Base-by-base conservation (phyloP, 2,329 filamentous ascomycete species). In the Trichoderma atrobrunneum region DNA sequence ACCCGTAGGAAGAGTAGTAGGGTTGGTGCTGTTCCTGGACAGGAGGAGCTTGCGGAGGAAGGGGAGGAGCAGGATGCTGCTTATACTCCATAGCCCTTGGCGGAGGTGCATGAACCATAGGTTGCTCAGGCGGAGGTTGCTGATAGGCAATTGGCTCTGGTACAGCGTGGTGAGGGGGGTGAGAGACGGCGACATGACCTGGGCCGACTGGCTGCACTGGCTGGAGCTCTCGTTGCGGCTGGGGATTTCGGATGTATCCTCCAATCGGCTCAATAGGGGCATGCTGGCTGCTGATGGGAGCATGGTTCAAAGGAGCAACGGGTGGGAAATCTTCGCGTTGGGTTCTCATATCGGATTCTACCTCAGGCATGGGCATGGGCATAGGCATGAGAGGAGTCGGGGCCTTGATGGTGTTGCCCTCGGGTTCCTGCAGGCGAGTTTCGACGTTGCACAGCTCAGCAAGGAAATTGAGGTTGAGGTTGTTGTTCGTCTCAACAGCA, bases 401-500 rank as follows among this genome's bases (percentile, higher is more conserved):
- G 10, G 60, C 56, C 71, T 39, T 32, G 30, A 74, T 36, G 56
- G 61, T 48, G 11, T 75, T 51, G 26, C 67, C 73, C 21, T 72
- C 68, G 21, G 76, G 70, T 21, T 75, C 76, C 5, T 76, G 76
- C 7, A 78, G 74, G 28, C 76, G 76, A 34, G 76, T 76, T 51
- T 80, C 78, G 16, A 81, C 74, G 26, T 78, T 78, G 76, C 81
- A 82, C 48, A 83, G 66, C 72, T 80, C 77, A 12, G 81, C 81
- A 30, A 83, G 76, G 8, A 81, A 72, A 71, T 80, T 79, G 48
- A 83, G 80, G 26, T 76, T 74, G 34, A 78, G 70, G 16, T 72
- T 72, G 14, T 72, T 72, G 34, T 77, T 77, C 16, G 72, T 72
- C 12, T 79, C 77, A 5, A 74, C 72, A 7, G 75, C 72, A 2